Evolutionary conservation across 495 filamentous ascomycete genomes (phyloP), one percentile per base, ranked within the genome.

Genomic region (Hyaloscypha hepaticicola): DNA sequence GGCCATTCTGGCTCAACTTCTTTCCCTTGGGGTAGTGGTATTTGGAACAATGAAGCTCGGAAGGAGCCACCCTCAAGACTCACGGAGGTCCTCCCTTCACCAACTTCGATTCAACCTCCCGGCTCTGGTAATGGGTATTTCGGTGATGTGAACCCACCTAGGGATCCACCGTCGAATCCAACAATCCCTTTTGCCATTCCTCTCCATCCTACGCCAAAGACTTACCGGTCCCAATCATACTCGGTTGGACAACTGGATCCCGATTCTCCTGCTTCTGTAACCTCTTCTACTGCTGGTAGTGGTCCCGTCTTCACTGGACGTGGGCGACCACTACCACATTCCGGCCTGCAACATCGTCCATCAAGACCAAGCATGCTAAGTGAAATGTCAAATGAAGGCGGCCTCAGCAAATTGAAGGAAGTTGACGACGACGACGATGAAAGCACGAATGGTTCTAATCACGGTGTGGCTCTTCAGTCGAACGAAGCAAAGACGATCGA

Each of bases 221-320:
- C 90, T 1, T 96, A 96, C 71, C 89, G 95, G 31, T 99, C 95
- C 16, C 91, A 96, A 77, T 99, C 95, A 5, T 98, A 97, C 74
- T 97, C 94, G 1, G 93, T 97, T 28, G 95, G 95, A 26, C 95
- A 99, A 73, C 75, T 91, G 65, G 93, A 97, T 26, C 83, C 88
- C 7, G 92, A 96, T 76, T 74, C 77, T 66, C 72, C 83, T 19
- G 77, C 77, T 60, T 58, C 67, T 12, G 53, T 33, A 21, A n/a
- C 41, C 6, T 59, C 66, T 31, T 77, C 83, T 63, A 12, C 79
- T 50, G 77, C 82, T 65, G 67, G 79, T 45, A 73, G 79, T 21
- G 72, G 72, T 73, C 79, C 68, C 68, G 69, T 74, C 26, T 79
- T 78, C 58, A 76, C 73, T 66, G 84, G 69, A 60, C 82, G 88